phyloP scores from a whole-genome alignment of 192 early-diverging fungal species.

The Linnemannia schmuckeri region DNA sequence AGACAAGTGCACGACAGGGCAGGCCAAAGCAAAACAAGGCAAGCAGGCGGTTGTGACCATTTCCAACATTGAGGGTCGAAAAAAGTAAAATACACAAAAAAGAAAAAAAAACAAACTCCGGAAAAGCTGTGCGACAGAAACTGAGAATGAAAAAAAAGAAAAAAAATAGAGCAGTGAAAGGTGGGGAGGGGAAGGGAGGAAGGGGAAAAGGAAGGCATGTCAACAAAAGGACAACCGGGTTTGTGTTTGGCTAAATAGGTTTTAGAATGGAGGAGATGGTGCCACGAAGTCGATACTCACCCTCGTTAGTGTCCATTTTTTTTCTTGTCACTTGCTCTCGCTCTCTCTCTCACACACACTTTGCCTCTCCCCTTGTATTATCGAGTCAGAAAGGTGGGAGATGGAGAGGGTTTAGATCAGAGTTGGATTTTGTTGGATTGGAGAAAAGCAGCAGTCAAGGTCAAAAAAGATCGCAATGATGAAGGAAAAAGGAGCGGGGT shows the following conservation, averaged over 20 bases:
- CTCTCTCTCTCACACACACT: not conserved
- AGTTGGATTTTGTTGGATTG: not conserved
- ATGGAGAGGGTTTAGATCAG: not conserved
- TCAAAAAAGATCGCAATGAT: not conserved
- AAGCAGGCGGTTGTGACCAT: not conserved
- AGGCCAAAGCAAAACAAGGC: not conserved
- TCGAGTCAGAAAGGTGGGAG: not conserved
- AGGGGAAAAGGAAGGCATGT: not conserved
- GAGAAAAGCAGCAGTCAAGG: not conserved
- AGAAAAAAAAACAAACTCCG: conserved; percentile 1
- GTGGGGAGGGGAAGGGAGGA: too few species aligned
- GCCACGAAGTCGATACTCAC: not conserved
- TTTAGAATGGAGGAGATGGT: not conserved
- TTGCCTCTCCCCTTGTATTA: not conserved
- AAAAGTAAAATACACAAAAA: too few species aligned
- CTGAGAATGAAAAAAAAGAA: not conserved
- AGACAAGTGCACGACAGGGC: not conserved
- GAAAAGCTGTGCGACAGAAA: conserved; percentile 7
- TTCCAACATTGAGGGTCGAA: not conserved
- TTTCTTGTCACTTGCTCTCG: not conserved
- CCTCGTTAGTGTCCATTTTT: not conserved
- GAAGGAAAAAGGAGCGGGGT: not conserved
- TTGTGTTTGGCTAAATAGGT: not conserved
- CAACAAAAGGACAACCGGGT: conserved; percentile 6
- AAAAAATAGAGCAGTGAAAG: not conserved